Percentiles rank a stretch among this genome's conserved stretches.
phyloP scores from a whole-genome alignment of 176 grass and related monocot species.

The Raddia distichophylla region DNA sequence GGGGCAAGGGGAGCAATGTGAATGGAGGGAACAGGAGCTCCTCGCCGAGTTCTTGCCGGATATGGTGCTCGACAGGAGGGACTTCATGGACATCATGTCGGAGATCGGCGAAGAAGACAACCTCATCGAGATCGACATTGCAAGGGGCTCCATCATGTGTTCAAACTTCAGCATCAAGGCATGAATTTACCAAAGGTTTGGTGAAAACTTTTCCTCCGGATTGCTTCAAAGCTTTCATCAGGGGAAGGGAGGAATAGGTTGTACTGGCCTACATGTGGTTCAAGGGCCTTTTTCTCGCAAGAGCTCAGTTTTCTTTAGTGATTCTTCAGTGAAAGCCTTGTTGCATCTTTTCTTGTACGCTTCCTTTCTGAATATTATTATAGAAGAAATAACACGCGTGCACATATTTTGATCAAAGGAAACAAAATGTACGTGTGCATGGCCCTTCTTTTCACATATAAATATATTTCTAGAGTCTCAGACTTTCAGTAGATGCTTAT shows the following conservation, averaged over 20 bases:
- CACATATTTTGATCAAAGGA: conserved; percentile 34
- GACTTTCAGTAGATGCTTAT: conserved; percentile 14
- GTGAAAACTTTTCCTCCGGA: conserved; percentile 17
- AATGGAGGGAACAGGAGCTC: conserved; percentile 52
- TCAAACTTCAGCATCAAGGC: conserved; percentile 61
- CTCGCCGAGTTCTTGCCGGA: conserved; percentile 54
- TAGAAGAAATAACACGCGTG: conserved; percentile 22
- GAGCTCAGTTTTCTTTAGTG: conserved; percentile 17
- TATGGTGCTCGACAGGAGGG: conserved; percentile 59
- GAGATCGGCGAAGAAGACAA: conserved; percentile 85
- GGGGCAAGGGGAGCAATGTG: conserved; percentile 30
- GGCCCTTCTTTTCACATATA: conserved; percentile 25
- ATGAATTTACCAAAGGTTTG: conserved; percentile 55
- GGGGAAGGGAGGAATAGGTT: conserved; percentile 1
- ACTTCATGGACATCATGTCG: conserved; percentile 65
- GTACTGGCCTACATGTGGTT: conserved; percentile 23
- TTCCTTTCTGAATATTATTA: conserved; percentile 22
- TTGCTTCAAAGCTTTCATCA: conserved; percentile 21
- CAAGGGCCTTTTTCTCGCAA: background rate
- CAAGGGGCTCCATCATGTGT: conserved; percentile 81
- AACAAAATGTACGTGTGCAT: conserved; percentile 22
- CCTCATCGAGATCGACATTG: conserved; percentile 91
- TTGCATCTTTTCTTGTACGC: background rate
- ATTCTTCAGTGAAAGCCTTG: conserved; percentile 33
- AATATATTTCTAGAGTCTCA: background rate